phyloP scores from a whole-genome alignment of 129 eudicot genomes.

The Centella asiatica region DNA sequence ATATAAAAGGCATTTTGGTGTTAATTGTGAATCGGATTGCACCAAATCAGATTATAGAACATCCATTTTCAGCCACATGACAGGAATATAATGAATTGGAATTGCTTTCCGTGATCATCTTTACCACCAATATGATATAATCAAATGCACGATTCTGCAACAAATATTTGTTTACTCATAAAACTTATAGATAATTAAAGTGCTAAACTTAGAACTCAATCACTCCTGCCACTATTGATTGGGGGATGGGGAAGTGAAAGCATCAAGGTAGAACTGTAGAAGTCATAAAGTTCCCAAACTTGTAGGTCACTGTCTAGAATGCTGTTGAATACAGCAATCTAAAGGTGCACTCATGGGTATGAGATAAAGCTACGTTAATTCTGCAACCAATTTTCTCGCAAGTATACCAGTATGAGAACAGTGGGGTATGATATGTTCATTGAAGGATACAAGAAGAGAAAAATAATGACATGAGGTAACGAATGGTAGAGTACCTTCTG shows the following conservation, averaged over 20 bases:
- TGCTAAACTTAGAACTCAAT: background rate
- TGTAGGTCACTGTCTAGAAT: conserved; percentile 8
- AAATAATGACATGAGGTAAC: background rate
- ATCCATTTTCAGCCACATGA: background rate
- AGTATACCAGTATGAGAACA: background rate
- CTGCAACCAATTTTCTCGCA: background rate
- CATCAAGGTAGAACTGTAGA: background rate
- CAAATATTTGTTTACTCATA: background rate
- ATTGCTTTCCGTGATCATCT: background rate
- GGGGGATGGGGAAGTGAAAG: background rate
- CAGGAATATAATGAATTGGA: background rate
- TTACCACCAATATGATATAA: background rate
- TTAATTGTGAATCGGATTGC: conserved; percentile 14
- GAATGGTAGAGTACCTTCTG: conserved; percentile 27
- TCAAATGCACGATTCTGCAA: background rate
- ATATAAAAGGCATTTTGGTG: conserved; percentile 7
- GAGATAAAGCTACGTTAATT: background rate
- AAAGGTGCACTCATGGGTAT: background rate
- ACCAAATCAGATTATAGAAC: background rate
- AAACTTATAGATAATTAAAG: background rate
- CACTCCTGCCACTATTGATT: no score
- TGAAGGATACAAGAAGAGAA: background rate
- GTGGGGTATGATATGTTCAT: background rate
- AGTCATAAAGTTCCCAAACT: background rate
- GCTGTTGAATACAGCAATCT: conserved; percentile 7